Percentiles rank a stretch among this genome's conserved stretches.
These are phyloP conservation scores for Scheffersomyces lignosus DNA, from an alignment of 805 yeast species.

Conservation along the genomic window DNA sequence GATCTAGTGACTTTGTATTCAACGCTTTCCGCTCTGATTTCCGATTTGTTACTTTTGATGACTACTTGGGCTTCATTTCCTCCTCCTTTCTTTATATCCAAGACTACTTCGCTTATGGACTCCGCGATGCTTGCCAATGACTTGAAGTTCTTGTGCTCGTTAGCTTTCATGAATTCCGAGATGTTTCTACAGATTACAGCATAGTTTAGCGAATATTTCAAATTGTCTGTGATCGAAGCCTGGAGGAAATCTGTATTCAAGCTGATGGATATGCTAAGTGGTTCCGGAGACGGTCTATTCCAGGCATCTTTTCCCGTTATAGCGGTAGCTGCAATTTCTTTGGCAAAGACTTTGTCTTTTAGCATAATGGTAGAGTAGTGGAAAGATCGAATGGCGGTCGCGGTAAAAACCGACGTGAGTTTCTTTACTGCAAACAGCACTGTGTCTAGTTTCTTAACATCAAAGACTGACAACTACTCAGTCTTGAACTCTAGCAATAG, in stretches of 20 bases:
- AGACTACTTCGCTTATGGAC: constrained; percentile 44
- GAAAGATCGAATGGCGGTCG: not conserved
- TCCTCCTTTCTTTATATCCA: constrained; percentile 44
- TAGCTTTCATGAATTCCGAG: constrained; percentile 47
- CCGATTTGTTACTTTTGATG: constrained; percentile 52
- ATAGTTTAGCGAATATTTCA: constrained; percentile 81
- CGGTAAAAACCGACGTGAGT: not conserved
- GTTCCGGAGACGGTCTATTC: constrained; percentile 67
- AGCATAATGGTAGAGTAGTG: constrained; percentile 3
- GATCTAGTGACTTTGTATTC: constrained; percentile 42
- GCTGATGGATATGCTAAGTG: constrained; percentile 57
- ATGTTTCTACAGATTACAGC: constrained; percentile 77
- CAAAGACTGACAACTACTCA: not conserved
- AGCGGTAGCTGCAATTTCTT: constrained; percentile 60
- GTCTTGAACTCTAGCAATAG: too few species aligned
- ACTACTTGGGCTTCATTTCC: constrained; percentile 43
- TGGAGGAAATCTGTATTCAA: constrained; percentile 65
- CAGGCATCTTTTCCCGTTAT: constrained; percentile 75
- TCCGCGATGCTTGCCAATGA: constrained; percentile 50
- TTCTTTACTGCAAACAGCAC: not conserved
- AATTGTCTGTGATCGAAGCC: constrained; percentile 81
- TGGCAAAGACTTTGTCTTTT: constrained; percentile 46
- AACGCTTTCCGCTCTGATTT: constrained; percentile 55
- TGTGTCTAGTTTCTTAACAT: too few species aligned
- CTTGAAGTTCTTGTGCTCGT: constrained; percentile 40